Evolutionary conservation across 2,329 filamentous ascomycete genomes (phyloP).

Genomic region (Ophiostoma ulmi): DNA sequence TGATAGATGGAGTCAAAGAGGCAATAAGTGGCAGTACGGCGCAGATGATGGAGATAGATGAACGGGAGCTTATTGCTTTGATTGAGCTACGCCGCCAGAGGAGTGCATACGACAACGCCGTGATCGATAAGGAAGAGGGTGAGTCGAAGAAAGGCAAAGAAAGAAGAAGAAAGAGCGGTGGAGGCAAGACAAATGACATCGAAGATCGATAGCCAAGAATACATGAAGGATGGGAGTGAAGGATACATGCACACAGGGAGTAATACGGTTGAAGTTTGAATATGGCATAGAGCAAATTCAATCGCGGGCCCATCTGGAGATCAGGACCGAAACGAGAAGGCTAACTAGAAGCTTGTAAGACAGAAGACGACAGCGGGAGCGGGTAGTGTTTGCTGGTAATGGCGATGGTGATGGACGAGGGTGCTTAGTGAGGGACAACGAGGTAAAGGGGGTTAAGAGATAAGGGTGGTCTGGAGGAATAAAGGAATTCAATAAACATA

Average conservation of each 20-base stretch:
- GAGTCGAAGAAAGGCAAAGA: background rate
- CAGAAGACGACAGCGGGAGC: background rate
- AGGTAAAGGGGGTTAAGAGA: background rate
- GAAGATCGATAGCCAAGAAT: background rate
- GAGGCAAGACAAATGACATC: background rate
- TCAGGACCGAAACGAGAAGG: constrained; percentile 4
- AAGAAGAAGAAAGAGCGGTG: constrained; percentile 2
- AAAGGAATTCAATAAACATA: background rate
- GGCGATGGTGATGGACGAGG: background rate
- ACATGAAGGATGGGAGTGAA: background rate
- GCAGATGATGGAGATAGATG: no score
- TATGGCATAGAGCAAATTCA: background rate
- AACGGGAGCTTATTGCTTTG: background rate
- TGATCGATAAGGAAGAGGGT: background rate
- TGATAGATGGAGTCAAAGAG: background rate
- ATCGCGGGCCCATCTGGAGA: background rate
- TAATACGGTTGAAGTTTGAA: background rate
- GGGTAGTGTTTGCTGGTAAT: no score
- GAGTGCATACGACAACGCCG: background rate
- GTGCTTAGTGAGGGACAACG: background rate
- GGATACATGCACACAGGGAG: background rate
- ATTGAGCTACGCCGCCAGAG: background rate
- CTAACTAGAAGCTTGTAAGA: background rate
- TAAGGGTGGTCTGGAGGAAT: background rate
- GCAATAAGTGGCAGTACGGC: background rate